Evolutionary conservation across 1,284 basidiomycete genomes (phyloP).

Genomic region (Boletus calvinii): DNA sequence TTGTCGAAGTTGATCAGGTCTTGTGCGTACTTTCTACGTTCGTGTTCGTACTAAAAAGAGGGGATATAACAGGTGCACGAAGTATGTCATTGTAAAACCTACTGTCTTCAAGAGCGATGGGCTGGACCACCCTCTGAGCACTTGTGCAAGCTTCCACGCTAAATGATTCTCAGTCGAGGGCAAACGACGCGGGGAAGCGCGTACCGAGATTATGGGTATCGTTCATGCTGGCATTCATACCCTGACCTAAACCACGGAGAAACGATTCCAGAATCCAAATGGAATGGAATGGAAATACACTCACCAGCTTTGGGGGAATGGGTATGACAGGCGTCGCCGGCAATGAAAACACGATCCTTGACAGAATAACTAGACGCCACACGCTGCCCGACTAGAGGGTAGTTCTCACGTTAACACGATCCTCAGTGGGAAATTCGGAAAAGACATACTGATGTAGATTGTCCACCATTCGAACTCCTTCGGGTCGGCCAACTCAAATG

Average conservation of each 20-base stretch:
- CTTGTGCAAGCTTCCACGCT: slow-evolving; percentile 76
- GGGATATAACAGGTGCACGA: not conserved
- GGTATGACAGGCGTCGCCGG: slow-evolving; percentile 80
- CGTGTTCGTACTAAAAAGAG: slow-evolving; percentile 52
- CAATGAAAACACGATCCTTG: slow-evolving; percentile 73
- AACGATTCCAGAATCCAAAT: not conserved
- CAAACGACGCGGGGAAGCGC: slow-evolving; percentile 19
- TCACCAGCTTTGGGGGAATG: slow-evolving; percentile 77
- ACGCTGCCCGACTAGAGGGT: slow-evolving; percentile 62
- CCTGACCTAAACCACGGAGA: slow-evolving; percentile 41
- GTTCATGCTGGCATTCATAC: slow-evolving; percentile 78
- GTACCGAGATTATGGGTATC: slow-evolving; percentile 63
- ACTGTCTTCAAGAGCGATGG: slow-evolving; percentile 70
- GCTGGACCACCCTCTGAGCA: slow-evolving; percentile 68
- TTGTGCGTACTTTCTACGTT: not conserved
- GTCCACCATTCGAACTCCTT: slow-evolving; percentile 79
- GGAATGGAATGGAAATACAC: not conserved
- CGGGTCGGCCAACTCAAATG: slow-evolving; percentile 62
- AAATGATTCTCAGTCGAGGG: not conserved
- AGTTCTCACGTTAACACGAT: not conserved
- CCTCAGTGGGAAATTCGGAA: not conserved
- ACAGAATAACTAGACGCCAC: slow-evolving; percentile 68
- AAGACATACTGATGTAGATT: slow-evolving; percentile 60
- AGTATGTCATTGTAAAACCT: slow-evolving; percentile 23
- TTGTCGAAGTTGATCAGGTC: not conserved